phyloP scores from a whole-genome alignment of 768 basidiomycete species.

The Mycena leptocephala region DNA sequence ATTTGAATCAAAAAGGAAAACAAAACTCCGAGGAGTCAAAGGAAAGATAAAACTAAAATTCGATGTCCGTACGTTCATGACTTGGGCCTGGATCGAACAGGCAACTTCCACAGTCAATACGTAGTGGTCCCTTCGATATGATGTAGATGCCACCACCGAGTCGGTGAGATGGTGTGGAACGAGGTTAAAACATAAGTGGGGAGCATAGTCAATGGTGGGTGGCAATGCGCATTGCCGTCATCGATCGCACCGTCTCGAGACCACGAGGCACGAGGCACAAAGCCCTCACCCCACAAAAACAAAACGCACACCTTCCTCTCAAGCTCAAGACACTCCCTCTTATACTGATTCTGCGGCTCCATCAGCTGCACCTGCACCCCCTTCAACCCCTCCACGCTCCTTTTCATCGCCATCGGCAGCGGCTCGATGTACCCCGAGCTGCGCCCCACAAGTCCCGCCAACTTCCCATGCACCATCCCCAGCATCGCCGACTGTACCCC shows the following conservation, averaged over 20 bases:
- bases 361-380: slow-evolving; percentile 95
- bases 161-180: too few species aligned
- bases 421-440: slow-evolving; percentile 96
- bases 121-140: too few species aligned
- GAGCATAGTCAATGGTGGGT: too few species aligned
- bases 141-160: too few species aligned
- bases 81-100: too few species aligned
- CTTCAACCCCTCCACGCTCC: slow-evolving; percentile 92
- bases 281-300: neutral
- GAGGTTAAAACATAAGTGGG: too few species aligned
- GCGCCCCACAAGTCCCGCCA: slow-evolving; percentile 88
- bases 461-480: slow-evolving; percentile 90
- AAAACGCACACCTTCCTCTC: slow-evolving; percentile 88
- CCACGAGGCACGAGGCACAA: neutral
- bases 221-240: neutral
- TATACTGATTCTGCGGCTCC: slow-evolving; percentile 94
- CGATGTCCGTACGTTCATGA: too few species aligned
- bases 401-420: slow-evolving; percentile 85
- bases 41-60: too few species aligned
- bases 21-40: too few species aligned
- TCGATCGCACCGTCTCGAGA: neutral
- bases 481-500: slow-evolving; percentile 78
- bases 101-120: too few species aligned
- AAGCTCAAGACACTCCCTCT: slow-evolving; percentile 94
- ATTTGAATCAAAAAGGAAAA: too few species aligned